Evolutionary conservation across 2,329 filamentous ascomycete genomes (phyloP).

Genomic region (Penicillium sp.): DNA sequence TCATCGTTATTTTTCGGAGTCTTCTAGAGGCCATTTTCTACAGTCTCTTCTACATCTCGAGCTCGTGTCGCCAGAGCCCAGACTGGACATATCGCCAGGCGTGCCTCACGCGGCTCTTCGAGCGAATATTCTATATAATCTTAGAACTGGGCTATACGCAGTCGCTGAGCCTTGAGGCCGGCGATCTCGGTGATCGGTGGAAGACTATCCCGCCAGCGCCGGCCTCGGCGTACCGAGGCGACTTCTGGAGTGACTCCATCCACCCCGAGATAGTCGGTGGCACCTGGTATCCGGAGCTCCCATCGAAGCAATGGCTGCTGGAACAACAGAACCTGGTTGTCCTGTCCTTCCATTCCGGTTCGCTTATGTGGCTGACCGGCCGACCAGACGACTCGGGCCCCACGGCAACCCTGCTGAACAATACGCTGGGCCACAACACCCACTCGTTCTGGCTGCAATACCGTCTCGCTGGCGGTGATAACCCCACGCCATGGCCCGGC

Average conservation of each 20-base stretch:
- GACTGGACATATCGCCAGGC: slow-evolving; percentile 8
- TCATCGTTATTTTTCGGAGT: not conserved
- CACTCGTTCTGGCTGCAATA: not conserved
- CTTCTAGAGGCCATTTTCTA: not conserved
- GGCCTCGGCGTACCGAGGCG: not conserved
- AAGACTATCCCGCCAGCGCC: not conserved
- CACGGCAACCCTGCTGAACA: not conserved
- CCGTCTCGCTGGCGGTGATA: no score
- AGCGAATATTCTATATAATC: not conserved
- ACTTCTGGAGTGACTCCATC: not conserved
- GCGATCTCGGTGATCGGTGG: not conserved
- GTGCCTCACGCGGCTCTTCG: not conserved
- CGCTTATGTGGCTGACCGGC: slow-evolving; percentile 3
- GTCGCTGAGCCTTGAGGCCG: not conserved
- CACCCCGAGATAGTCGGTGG: slow-evolving; percentile 4
- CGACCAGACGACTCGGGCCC: not conserved
- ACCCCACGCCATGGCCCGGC: no score
- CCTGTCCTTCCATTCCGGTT: slow-evolving; percentile 9
- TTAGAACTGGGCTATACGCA: not conserved
- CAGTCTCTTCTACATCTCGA: slow-evolving; percentile 2
- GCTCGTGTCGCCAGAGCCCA: not conserved
- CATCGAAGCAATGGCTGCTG: not conserved
- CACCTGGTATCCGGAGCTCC: slow-evolving; percentile 9
- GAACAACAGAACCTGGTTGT: not conserved
- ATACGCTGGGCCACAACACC: not conserved